Evolutionary conservation across 129 eudicot species (phyloP), one percentile per base, ranked within the genome.

Genomic region (Escallonia herrerae): DNA sequence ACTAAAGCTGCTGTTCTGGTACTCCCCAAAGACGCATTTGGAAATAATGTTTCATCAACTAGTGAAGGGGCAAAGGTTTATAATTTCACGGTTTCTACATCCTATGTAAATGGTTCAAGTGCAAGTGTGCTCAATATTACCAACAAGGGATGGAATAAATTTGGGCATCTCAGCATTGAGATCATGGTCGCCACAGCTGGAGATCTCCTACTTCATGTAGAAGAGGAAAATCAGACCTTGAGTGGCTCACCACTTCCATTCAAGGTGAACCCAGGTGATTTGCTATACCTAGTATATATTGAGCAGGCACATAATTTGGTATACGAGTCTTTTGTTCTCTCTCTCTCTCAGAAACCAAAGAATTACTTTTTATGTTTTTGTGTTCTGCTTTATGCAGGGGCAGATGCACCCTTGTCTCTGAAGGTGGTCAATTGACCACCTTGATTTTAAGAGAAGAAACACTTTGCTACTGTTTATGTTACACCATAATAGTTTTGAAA

Each of bases 21-120:
- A 79, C 87, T 77, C 5, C 99, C 95, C 15, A 86, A 84, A 75
- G 99, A 94, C 71, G 93, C 93, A 49, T 94, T 89, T 80, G 97
- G 97, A 14, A 94, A 94, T 66, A 78, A 72, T 54, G 74, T 86
- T 40, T 74, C 95, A 63, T 67, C 68, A n/a, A 71, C 68, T 64
- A 78, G 63, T 63, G 80, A 76, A 69, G 88, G 75, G 61, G 50
- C 65, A 9, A 65, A 66, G 5, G 44, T 49, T 56, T 22, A 71
- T 44, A 71, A 53, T 52, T 80, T 84, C 65, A 41, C 65, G 2
- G 70, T 86, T 13, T 80, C 59, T 64, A 86, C 77, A 57, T 66
- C 83, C n/a, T 48, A 45, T 74, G 33, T 4, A 37, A 72, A 84
- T 64, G 95, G 95, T 5, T 56, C 85, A 4, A 44, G 44, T 15